These are phyloP conservation scores for Heterobasidion irregulare DNA, from an alignment of 1,284 basidiomycete genomes.

Conservation along the genomic window DNA sequence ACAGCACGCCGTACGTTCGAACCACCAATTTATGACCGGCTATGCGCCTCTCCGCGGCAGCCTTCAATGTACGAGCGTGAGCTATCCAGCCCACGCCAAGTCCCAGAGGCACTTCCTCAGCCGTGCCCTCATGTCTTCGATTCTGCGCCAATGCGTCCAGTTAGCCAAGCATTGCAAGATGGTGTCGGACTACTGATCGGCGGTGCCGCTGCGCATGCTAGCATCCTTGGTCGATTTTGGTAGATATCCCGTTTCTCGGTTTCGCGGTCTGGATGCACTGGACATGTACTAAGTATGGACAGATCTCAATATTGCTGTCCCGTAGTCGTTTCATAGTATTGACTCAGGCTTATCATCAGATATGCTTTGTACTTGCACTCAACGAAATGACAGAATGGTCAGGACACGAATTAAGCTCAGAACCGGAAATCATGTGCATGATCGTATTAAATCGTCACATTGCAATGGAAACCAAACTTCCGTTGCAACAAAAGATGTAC, in stretches of 20 bases:
- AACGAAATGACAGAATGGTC: too few species aligned
- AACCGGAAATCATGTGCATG: too few species aligned
- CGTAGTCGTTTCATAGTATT: too few species aligned
- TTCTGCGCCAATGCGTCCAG: constrained; percentile 65
- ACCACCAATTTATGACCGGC: constrained; percentile 31
- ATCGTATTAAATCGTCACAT: too few species aligned
- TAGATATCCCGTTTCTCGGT: not conserved
- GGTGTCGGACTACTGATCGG: constrained; percentile 58
- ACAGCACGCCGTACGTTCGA: constrained; percentile 47
- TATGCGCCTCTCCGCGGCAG: constrained; percentile 39
- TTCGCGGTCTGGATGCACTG: too few species aligned
- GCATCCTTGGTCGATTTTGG: constrained; percentile 58
- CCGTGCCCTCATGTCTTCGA: constrained; percentile 74
- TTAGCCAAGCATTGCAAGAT: constrained; percentile 65
- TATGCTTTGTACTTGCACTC: too few species aligned
- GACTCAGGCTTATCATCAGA: too few species aligned
- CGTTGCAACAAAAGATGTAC: too few species aligned
- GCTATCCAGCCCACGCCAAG: constrained; percentile 45
- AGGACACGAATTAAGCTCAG: too few species aligned
- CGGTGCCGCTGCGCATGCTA: constrained; percentile 29
- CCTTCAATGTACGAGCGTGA: constrained; percentile 71
- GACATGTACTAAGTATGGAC: too few species aligned
- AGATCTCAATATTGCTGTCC: too few species aligned
- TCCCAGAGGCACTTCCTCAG: constrained; percentile 45
- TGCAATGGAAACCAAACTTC: too few species aligned